These are phyloP conservation scores for Cubamyces lactineus DNA, from an alignment of 768 basidiomycete genomes.

Conservation along the genomic window DNA sequence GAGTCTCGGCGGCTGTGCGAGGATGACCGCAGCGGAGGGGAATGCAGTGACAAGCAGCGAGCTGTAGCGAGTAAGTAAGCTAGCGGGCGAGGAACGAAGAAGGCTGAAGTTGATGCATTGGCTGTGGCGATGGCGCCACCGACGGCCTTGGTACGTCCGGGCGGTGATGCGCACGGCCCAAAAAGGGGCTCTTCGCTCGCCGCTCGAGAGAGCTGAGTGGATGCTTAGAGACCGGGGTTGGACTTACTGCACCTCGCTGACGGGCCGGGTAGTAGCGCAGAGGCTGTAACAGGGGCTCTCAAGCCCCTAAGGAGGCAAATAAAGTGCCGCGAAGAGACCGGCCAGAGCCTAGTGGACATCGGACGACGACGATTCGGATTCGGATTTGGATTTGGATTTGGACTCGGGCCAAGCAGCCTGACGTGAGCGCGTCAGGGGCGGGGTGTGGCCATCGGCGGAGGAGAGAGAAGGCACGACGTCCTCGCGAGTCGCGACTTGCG, in stretches of 20 bases:
- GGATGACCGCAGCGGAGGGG: neutral
- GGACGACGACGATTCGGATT: too few relatives aligned
- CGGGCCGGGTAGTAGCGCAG: too few relatives aligned
- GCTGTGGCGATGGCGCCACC: neutral
- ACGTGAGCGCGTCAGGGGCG: too few relatives aligned
- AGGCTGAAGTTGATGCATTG: too few relatives aligned
- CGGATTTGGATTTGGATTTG: too few relatives aligned
- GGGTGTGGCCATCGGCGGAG: neutral
- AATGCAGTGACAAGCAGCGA: too few relatives aligned
- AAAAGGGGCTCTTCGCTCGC: neutral
- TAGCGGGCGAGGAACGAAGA: neutral
- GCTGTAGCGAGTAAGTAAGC: neutral
- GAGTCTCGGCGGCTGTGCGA: neutral
- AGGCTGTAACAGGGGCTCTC: too few relatives aligned
- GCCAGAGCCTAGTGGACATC: too few relatives aligned
- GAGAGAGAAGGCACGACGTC: neutral
- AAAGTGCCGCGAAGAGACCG: too few relatives aligned
- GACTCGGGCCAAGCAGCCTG: neutral
- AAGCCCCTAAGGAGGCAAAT: too few relatives aligned
- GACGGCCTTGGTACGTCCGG: neutral
- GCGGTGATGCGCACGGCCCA: neutral
- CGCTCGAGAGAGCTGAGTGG: neutral
- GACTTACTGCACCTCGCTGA: too few relatives aligned
- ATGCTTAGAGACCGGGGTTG: neutral
- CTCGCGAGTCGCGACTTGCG: too few relatives aligned